phyloP scores from a whole-genome alignment of 768 basidiomycete genomes.

The Hygrophoropsis aurantiaca region DNA sequence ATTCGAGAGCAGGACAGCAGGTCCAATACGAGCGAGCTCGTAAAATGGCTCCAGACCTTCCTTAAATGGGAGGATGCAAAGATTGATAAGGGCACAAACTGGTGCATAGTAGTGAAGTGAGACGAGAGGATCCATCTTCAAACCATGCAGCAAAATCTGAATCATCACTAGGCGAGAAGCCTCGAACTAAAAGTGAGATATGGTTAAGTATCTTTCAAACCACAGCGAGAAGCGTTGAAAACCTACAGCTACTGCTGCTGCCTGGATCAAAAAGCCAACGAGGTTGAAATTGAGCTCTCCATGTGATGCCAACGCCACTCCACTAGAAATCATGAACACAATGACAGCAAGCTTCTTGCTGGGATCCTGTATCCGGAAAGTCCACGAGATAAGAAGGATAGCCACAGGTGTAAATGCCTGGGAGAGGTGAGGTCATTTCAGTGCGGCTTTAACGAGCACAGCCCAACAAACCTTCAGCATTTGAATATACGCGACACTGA shows the following conservation, averaged over 20 bases:
- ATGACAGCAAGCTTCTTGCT: constrained; percentile 78
- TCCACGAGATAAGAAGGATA: constrained; percentile 91
- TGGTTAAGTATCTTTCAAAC: not conserved
- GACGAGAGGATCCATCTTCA: constrained; percentile 97
- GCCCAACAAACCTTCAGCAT: constrained; percentile 76
- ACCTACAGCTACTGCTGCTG: constrained; percentile 80
- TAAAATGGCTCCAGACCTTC: constrained; percentile 89
- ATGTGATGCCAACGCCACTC: constrained; percentile 86
- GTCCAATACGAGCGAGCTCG: constrained; percentile 63
- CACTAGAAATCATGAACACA: constrained; percentile 86
- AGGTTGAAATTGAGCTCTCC: constrained; percentile 88
- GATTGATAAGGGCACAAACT: constrained; percentile 89
- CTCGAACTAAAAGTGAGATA: constrained; percentile 63
- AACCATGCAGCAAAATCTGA: constrained; percentile 87
- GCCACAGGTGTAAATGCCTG: constrained; percentile 91
- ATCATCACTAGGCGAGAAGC: constrained; percentile 95
- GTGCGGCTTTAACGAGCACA: not conserved
- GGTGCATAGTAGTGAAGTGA: constrained; percentile 97
- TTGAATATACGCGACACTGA: constrained; percentile 94
- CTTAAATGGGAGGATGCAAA: constrained; percentile 83
- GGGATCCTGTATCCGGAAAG: constrained; percentile 85
- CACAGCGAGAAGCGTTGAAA: not conserved
- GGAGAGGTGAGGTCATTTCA: constrained; percentile 4
- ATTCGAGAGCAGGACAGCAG: constrained; percentile 75
- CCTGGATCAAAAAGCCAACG: constrained; percentile 85